Conservation (phyloP, 805 yeast genomes). For the Candida odintsovae region DNA sequence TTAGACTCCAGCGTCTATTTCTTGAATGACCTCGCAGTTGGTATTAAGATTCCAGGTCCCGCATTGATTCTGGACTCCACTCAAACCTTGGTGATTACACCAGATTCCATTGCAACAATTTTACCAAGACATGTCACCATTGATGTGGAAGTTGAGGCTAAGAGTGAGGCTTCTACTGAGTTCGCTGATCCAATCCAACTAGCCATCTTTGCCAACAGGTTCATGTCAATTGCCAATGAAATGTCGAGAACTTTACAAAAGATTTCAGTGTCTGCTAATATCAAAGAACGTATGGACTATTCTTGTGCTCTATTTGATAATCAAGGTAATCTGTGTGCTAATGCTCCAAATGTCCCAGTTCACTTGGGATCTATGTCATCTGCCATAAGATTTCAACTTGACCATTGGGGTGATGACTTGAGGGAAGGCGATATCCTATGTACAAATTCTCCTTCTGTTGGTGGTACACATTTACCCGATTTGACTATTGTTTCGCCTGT, state of each 20-base stretch:
- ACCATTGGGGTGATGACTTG: conserved; percentile 33
- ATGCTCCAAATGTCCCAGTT: conserved; percentile 44
- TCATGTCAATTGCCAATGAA: conserved; percentile 46
- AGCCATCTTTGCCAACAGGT: conserved; percentile 40
- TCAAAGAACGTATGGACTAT: conserved; percentile 43
- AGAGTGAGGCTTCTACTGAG: conserved; percentile 36
- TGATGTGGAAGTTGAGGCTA: conserved; percentile 26
- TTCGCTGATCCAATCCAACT: conserved; percentile 41
- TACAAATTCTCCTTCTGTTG: conserved; percentile 38
- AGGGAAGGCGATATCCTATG: conserved; percentile 39
- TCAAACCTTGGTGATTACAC: conserved; percentile 35
- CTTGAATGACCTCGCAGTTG: conserved; percentile 25
- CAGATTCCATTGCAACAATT: conserved; percentile 30
- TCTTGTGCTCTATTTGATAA: conserved; percentile 43
- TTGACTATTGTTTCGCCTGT: conserved; percentile 56
- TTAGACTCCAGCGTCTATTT: conserved; percentile 27
- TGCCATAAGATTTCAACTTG: conserved; percentile 32
- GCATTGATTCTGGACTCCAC: conserved; percentile 32
- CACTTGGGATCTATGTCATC: conserved; percentile 43
- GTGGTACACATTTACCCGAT: conserved; percentile 45
- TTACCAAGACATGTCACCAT: conserved; percentile 31
- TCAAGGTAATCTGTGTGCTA: conserved; percentile 38
- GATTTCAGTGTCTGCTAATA: conserved; percentile 38
- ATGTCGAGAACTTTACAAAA: conserved; percentile 42
- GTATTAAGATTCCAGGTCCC: conserved; percentile 32